Conservation (phyloP, 2,329 filamentous ascomycete species). For the Aspergillus melleus region DNA sequence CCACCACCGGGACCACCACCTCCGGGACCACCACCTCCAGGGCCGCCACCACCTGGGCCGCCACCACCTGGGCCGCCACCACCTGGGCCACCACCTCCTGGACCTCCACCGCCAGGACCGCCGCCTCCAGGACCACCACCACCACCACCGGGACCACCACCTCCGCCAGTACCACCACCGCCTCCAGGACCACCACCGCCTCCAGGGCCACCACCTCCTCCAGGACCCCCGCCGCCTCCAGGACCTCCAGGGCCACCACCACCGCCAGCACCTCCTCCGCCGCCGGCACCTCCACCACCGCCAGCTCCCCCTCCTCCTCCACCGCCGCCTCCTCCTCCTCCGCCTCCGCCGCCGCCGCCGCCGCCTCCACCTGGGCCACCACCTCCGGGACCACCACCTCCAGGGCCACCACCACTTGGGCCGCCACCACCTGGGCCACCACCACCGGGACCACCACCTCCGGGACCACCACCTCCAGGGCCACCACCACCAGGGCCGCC, state of each 20-base stretch:
- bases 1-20: background rate
- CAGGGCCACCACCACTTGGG: background rate
- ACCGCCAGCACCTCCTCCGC: background rate
- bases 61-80: no score
- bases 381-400: background rate
- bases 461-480: constrained; percentile 5
- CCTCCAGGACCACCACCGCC: background rate
- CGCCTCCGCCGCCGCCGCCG: constrained; percentile 5
- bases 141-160: background rate
- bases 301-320: constrained; percentile 2
- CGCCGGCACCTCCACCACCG: constrained; percentile 5
- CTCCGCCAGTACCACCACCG: background rate
- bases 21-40: background rate
- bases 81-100: no score
- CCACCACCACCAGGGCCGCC: constrained; percentile 1
- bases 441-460: constrained; percentile 4
- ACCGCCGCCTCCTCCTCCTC: no score
- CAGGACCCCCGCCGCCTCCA: background rate
- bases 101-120: background rate
- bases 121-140: background rate
- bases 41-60: background rate
- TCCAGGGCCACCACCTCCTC: background rate
- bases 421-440: background rate
- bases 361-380: constrained; percentile 10
- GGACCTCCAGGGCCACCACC: background rate